Conservation (phyloP, 2,329 filamentous ascomycete species). For the Sclerotiophoma versabilis region DNA sequence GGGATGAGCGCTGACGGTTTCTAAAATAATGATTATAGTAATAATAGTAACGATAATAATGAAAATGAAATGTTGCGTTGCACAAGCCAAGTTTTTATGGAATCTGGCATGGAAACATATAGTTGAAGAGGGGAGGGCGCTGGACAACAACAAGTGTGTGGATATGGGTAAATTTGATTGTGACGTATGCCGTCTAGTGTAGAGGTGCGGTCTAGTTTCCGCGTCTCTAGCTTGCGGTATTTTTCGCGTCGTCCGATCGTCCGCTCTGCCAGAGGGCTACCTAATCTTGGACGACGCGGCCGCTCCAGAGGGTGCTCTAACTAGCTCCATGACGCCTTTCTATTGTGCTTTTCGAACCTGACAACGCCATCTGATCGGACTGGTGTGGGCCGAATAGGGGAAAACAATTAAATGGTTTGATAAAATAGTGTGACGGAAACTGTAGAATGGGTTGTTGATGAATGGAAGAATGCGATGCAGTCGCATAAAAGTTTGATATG, state of each 20-base stretch:
- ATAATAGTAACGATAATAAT: too few relatives aligned
- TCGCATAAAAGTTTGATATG: constrained; percentile 4
- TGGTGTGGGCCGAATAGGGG: background rate
- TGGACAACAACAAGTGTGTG: too few relatives aligned
- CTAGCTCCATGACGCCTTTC: background rate
- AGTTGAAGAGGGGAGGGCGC: too few relatives aligned
- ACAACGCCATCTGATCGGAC: background rate
- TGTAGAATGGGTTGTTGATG: background rate
- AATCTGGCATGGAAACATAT: too few relatives aligned
- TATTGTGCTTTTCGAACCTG: constrained; percentile 1
- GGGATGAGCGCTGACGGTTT: too few relatives aligned
- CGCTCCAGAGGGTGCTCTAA: background rate
- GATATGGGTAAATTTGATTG: too few relatives aligned
- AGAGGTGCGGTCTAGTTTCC: background rate
- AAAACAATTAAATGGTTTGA: constrained; percentile 10
- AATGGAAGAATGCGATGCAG: constrained; percentile 7
- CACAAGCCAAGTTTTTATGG: too few relatives aligned
- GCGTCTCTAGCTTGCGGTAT: constrained; percentile 5
- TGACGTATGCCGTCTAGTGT: background rate
- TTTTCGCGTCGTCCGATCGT: background rate
- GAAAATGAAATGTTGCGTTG: too few relatives aligned
- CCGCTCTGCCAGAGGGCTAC: background rate
- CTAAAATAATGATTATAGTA: too few relatives aligned
- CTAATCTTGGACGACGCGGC: background rate
- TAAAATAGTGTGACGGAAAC: constrained; percentile 12